Base-by-base conservation (phyloP, 305 asterid species). In the Fraxinus floribunda region DNA sequence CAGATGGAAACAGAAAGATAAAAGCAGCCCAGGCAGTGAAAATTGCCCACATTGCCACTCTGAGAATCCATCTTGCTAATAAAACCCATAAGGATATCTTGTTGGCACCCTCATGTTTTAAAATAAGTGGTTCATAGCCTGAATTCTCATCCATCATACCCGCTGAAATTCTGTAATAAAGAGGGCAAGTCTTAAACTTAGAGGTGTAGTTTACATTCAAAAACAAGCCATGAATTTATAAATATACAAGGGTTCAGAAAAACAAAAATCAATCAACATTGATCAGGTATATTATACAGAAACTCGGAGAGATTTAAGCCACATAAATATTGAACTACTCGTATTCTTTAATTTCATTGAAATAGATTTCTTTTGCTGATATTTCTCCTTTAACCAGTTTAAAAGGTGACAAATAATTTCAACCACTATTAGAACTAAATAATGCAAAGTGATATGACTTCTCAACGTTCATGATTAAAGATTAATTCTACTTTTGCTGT, bases 21-120 rank as follows among this genome's bases (percentile, higher is more conserved):
- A 87, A 83, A 83, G 92, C 39, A 81, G 84, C 91, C 98, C 98
- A 95, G 46, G 89, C 77, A 26, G 88, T 82, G 87, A 95, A 92
- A 81, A 91, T 79, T 75, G 76, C 82, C 96, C 94, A 92, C 89
- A 91, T 90, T 32, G 80, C 60, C 78, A 82, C 86, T 87, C 86
- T 87, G 60, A 95, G 88, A 80, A 80, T 39, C 90, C 90, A 92
- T 89, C 86, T 92, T 5, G 88, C 46, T 26, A 88, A 87, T 81
- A 92, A 85, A 74, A 83, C 4, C 70, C 84, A 41, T 35, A 90
- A 22, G 41, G 91, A 11, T 78, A 20, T 82, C 39, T 85, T 88
- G 52, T 85, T 81, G 44, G 52, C 77, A 77, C 84, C 84, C 4
- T 81, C 82, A 39, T 83, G 89, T 87, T 16, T 78, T 79, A 78